phyloP scores from a whole-genome alignment of 805 yeast species.

The Myxozyma nipponensis region DNA sequence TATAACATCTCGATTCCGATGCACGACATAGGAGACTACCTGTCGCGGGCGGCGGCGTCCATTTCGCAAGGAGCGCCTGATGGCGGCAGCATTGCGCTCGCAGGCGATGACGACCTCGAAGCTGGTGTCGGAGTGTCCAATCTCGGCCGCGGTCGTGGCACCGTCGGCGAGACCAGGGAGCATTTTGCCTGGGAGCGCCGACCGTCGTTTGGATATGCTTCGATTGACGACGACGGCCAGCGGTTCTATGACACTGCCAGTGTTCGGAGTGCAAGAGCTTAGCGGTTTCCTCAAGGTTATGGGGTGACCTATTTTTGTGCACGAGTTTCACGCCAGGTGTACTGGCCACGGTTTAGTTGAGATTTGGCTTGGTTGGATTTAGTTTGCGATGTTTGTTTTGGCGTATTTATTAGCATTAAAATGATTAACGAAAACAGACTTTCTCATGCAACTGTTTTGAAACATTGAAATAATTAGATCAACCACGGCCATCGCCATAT shows the following conservation, averaged over 20 bases:
- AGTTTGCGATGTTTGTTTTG: no score
- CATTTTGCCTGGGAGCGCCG: constrained; percentile 15
- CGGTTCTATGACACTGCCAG: constrained; percentile 7
- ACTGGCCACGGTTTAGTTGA: no score
- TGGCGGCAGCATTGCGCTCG: background rate
- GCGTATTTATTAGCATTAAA: no score
- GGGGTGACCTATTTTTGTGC: background rate
- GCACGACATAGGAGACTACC: constrained; percentile 16
- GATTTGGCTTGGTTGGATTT: no score
- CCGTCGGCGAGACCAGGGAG: constrained; percentile 13
- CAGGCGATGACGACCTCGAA: constrained; percentile 8
- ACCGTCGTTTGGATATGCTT: background rate
- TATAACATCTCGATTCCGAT: constrained; percentile 23
- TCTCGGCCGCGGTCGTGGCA: constrained; percentile 3
- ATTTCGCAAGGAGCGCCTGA: background rate
- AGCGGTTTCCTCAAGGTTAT: background rate
- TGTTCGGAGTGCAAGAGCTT: background rate
- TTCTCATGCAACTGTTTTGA: background rate
- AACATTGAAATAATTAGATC: background rate
- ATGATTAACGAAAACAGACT: background rate
- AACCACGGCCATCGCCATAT: background rate
- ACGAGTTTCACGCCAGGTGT: no score
- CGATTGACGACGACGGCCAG: constrained; percentile 1
- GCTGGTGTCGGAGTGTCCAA: constrained; percentile 17
- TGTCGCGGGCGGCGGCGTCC: constrained; percentile 1